phyloP scores from a whole-genome alignment of 176 grass and related monocot genomes.

The Aegilops tauschii region DNA sequence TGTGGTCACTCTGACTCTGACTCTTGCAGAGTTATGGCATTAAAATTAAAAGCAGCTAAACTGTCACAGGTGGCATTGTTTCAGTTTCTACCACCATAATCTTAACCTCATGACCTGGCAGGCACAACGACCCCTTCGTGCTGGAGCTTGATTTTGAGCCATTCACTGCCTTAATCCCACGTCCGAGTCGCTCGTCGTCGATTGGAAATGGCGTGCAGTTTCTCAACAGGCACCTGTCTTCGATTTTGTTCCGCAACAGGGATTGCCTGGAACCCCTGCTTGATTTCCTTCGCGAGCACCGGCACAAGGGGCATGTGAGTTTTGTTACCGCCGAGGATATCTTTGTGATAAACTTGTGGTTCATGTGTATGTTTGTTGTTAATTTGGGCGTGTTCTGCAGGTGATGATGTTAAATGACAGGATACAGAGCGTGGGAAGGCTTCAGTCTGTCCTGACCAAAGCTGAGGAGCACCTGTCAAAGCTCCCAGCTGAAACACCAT shows the following conservation, averaged over 20 bases:
- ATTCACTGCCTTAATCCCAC: conserved; percentile 83
- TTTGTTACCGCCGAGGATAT: background rate
- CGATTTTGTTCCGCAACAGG: conserved; percentile 92
- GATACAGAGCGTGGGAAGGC: conserved; percentile 69
- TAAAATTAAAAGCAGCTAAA: background rate
- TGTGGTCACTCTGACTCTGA: background rate
- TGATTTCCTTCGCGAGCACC: conserved; percentile 87
- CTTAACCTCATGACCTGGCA: conserved; percentile 13
- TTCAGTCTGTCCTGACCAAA: conserved; percentile 86
- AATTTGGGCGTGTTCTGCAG: conserved; percentile 35
- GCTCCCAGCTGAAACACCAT: conserved; percentile 69
- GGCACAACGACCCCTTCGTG: conserved; percentile 43
- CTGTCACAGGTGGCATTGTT: background rate
- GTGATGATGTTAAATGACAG: conserved; percentile 98
- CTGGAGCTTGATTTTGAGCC: conserved; percentile 96
- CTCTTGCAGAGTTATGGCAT: background rate
- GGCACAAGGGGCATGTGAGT: conserved; percentile 84
- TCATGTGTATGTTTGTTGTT: conserved; percentile 1
- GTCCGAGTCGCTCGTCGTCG: conserved; percentile 72
- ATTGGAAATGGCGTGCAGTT: conserved; percentile 98
- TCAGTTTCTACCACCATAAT: background rate
- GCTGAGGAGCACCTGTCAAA: conserved; percentile 82
- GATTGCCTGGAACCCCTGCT: conserved; percentile 88
- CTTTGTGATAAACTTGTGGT: background rate
- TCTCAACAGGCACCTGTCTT: conserved; percentile 89